Percentiles rank a stretch among this genome's conserved stretches.
phyloP scores from a whole-genome alignment of 805 yeast genomes.

The Metschnikowia similis region DNA sequence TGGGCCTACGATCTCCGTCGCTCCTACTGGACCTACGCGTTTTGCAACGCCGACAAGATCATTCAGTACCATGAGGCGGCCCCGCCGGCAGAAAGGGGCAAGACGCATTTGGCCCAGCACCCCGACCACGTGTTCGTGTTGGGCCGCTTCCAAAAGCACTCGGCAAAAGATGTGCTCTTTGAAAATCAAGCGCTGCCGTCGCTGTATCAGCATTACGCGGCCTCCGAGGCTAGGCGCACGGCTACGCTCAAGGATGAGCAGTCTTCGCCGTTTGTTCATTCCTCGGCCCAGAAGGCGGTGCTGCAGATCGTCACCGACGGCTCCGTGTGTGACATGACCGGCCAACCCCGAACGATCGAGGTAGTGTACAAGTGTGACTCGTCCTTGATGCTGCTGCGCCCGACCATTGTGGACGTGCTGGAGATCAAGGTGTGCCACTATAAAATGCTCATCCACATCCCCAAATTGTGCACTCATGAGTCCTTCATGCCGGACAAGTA shows the following conservation, averaged over 20 bases:
- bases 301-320: slow-evolving; percentile 44
- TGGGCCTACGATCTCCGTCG: slow-evolving; percentile 21
- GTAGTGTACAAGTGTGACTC: slow-evolving; percentile 55
- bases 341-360: slow-evolving; percentile 48
- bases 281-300: slow-evolving; percentile 24
- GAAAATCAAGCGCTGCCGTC: slow-evolving; percentile 20
- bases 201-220: slow-evolving; percentile 12
- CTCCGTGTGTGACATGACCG: slow-evolving; percentile 56
- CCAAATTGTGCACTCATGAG: slow-evolving; percentile 43
- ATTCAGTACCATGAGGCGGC: slow-evolving; percentile 45
- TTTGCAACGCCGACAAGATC: slow-evolving; percentile 46
- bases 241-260: slow-evolving; percentile 18
- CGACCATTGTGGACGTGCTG: slow-evolving; percentile 35
- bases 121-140: slow-evolving; percentile 34
- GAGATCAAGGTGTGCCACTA: slow-evolving; percentile 60
- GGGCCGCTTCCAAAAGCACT: slow-evolving; percentile 27
- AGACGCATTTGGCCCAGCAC: slow-evolving; percentile 21
- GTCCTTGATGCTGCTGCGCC: slow-evolving; percentile 4
- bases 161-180: slow-evolving; percentile 8
- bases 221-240: slow-evolving; percentile 24
- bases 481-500: slow-evolving; percentile 26
- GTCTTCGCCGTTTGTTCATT: slow-evolving; percentile 16
- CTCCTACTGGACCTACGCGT: slow-evolving; percentile 54
- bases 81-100: slow-evolving; percentile 18
- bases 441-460: slow-evolving; percentile 46